phyloP scores from a whole-genome alignment of 1,139 yeast genomes.

The Debaryomycetaceae sp. region DNA sequence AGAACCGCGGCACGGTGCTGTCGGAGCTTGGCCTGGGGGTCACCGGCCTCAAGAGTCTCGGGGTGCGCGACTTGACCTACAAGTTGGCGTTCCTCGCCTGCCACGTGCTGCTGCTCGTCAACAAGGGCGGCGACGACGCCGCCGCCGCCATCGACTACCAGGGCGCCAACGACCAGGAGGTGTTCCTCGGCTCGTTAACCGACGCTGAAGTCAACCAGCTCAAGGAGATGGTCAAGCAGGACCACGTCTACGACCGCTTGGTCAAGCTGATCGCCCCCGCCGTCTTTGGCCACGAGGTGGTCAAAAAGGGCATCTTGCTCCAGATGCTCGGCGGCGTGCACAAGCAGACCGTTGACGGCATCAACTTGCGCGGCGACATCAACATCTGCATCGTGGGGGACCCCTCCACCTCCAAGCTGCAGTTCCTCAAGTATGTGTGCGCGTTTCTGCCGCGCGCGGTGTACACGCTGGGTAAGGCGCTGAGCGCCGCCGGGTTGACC shows the following conservation, averaged over 20 bases:
- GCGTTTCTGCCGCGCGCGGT: constrained; percentile 92
- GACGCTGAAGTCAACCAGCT: constrained; percentile 82
- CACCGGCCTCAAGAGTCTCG: constrained; percentile 77
- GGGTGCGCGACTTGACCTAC: constrained; percentile 92
- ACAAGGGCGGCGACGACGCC: constrained; percentile 39
- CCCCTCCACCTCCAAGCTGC: constrained; percentile 97
- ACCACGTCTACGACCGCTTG: constrained; percentile 76
- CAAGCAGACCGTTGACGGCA: constrained; percentile 90
- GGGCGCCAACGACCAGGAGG: constrained; percentile 64
- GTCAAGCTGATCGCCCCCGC: constrained; percentile 95
- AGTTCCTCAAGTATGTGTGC: constrained; percentile 89
- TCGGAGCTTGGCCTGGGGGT: constrained; percentile 84
- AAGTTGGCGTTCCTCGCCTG: constrained; percentile 89
- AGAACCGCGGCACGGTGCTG: constrained; percentile 49
- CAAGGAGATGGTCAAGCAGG: constrained; percentile 88
- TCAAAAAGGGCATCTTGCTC: constrained; percentile 85
- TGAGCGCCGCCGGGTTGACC: constrained; percentile 97
- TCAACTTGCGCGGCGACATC: constrained; percentile 93
- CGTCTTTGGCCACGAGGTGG: constrained; percentile 92
- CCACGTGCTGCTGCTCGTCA: constrained; percentile 64
- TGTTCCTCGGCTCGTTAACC: constrained; percentile 72
- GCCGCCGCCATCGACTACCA: constrained; percentile 33
- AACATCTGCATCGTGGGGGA: constrained; percentile 97
- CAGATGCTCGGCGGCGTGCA: constrained; percentile 97
- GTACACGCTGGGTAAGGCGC: constrained; percentile 97